These are phyloP conservation scores for Psilocybe cubensis DNA, from an alignment of 768 basidiomycete species.

Conservation along the genomic window DNA sequence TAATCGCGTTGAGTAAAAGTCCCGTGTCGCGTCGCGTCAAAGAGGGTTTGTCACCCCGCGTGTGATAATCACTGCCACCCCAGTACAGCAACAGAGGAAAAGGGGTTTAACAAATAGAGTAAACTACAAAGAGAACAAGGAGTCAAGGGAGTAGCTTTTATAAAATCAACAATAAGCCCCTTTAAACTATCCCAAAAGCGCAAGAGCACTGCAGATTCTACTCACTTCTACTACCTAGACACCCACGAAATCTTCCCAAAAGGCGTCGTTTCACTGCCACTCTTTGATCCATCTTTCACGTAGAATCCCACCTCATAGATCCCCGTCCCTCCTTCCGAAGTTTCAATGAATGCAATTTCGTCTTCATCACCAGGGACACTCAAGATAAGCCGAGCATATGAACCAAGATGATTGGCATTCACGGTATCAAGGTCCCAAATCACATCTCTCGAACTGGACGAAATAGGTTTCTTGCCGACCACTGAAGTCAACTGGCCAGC, in stretches of 20 bases:
- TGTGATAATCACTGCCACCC: no score
- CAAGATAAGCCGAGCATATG: constrained; percentile 35
- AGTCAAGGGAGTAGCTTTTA: no score
- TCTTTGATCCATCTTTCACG: constrained; percentile 34
- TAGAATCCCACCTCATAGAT: constrained; percentile 60
- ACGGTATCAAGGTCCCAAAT: constrained; percentile 48
- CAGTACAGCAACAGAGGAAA: no score
- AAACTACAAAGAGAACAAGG: no score
- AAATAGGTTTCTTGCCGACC: constrained; percentile 42
- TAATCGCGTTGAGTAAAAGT: no score
- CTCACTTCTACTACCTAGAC: not conserved
- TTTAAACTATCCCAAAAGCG: no score
- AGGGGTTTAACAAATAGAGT: no score
- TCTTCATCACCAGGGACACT: constrained; percentile 35
- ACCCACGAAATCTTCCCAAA: constrained; percentile 54
- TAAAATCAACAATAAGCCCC: no score
- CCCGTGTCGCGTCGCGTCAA: no score
- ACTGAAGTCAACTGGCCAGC: constrained; percentile 50
- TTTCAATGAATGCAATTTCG: constrained; percentile 29
- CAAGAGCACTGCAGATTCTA: no score
- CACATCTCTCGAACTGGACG: constrained; percentile 24
- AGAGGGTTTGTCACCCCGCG: no score
- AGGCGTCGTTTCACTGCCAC: constrained; percentile 39
- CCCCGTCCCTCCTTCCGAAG: constrained; percentile 29
- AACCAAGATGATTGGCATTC: not conserved